Base-by-base conservation (phyloP, 2,329 filamentous ascomycete genomes). In the Ascochyta pisi region DNA sequence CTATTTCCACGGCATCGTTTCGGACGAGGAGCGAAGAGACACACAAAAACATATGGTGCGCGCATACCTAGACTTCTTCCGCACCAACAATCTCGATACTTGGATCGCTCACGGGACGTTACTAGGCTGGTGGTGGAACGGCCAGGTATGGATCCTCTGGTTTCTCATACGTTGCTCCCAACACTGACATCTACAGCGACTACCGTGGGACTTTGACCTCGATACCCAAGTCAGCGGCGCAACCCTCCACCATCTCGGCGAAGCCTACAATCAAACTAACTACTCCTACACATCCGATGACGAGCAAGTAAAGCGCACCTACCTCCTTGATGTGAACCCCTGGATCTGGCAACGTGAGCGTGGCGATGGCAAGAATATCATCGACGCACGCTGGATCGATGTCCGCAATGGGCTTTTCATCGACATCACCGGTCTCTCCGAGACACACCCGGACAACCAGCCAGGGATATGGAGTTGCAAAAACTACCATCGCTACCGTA, bases 91-190 rank as follows among this genome's bases (percentile, higher is more conserved):
- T 6, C 77, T 92, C 59, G 90, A 94, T 76, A 94, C 91, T 0
- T 95, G 91, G 91, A 86, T 96, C 56, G 91, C 91, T 35, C 91
- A 96, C 74, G 91, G 91, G 44, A 92, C 91, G 4, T 78, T 95
- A 45, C 79, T 96, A 22, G 91, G 91, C 12, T 96, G 91, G 91
- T 95, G 90, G 89, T 96, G 91, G 91, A 94, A 92, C 71, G 81
- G 81, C 52, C 80, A 81, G 76, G 82, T 84, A 73, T n/a, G 58
- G 43, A 19, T 19, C n/a, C 5, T 6, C 13, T 6, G 15, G 37
- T 22, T 60, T 52, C 10, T 50, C 10, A 8, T 0, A 16, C 34
- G n/a, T 12, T 0, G 1, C 4, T 2, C 22, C 13, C 4, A 4
- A 12, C n/a, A 44, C 68, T 76, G 40, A 74, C 48, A 3, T 38